Evolutionary conservation across 768 basidiomycete species (phyloP).

Genomic region (Dioszegia aurantiaca): DNA sequence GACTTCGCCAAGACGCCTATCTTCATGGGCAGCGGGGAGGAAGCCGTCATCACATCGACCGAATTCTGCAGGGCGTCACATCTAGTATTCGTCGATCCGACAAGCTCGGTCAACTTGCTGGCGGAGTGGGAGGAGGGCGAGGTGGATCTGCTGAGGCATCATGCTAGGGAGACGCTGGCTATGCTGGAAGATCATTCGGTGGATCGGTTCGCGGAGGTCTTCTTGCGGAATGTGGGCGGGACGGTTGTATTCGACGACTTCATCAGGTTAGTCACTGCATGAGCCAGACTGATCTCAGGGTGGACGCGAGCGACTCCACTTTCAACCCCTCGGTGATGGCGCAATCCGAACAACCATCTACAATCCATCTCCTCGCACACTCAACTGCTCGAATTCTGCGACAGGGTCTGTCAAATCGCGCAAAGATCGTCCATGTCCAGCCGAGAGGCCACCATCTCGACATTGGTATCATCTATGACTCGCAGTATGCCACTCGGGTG

Average conservation of each 20-base stretch:
- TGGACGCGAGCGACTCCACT: constrained; percentile 34
- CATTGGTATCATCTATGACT: constrained; percentile 73
- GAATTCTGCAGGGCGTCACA: constrained; percentile 40
- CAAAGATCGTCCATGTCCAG: constrained; percentile 64
- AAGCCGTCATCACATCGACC: constrained; percentile 7
- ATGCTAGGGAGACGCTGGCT: constrained; percentile 72
- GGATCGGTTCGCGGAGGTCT: constrained; percentile 69
- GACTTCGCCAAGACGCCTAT: constrained; percentile 57
- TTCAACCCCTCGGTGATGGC: constrained; percentile 10
- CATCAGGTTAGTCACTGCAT: constrained; percentile 26
- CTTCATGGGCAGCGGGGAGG: constrained; percentile 16
- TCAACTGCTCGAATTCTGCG: constrained; percentile 52
- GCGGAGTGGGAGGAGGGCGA: constrained; percentile 73
- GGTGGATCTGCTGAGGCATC: constrained; percentile 71
- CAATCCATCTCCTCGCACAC: constrained; percentile 29
- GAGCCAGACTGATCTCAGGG: constrained; percentile 27
- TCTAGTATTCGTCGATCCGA: constrained; percentile 73
- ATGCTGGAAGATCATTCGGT: constrained; percentile 57
- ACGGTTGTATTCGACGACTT: constrained; percentile 65
- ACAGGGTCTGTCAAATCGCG: constrained; percentile 71
- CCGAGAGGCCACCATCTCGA: constrained; percentile 54
- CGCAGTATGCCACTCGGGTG: constrained; percentile 71
- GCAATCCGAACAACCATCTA: constrained; percentile 30
- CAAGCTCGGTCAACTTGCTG: constrained; percentile 72
- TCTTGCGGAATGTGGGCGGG: constrained; percentile 58